Conservation (phyloP, 306 rosid species). For the Geum urbanum region DNA sequence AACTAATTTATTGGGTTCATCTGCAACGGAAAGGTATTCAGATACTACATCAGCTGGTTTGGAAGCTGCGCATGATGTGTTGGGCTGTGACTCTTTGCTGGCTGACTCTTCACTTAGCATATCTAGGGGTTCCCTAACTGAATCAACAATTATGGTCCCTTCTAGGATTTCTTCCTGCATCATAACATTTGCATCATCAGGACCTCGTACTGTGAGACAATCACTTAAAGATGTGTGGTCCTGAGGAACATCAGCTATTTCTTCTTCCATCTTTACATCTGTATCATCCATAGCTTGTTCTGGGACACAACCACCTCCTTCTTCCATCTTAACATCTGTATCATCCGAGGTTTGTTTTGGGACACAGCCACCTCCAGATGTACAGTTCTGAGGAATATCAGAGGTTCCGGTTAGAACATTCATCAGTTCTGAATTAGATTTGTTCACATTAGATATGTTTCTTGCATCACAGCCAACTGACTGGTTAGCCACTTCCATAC, state of each 20-base stretch:
- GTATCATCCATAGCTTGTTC: conserved; percentile 33
- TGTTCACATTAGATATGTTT: conserved; percentile 15
- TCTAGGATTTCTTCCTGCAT: conserved; percentile 50
- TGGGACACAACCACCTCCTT: conserved; percentile 20
- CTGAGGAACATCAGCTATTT: conserved; percentile 27
- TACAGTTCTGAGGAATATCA: conserved; percentile 12
- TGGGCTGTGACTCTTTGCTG: conserved; percentile 23
- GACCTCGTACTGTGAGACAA: conserved; percentile 23
- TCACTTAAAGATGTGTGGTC: conserved; percentile 15
- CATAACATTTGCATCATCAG: conserved; percentile 41
- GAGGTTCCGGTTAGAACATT: conserved; percentile 25
- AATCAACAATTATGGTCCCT: conserved; percentile 35
- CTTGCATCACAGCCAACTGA: conserved; percentile 24
- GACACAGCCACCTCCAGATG: conserved; percentile 20
- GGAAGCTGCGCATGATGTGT: conserved; percentile 31
- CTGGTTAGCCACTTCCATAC: conserved; percentile 43
- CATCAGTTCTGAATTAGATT: conserved; percentile 21
- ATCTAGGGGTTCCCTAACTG: conserved; percentile 21
- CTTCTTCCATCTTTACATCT: conserved; percentile 57
- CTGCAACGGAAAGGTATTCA: conserved; percentile 32
- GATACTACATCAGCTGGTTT: conserved; percentile 37
- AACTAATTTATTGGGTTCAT: conserved; percentile 40
- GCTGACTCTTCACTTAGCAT: conserved; percentile 41
- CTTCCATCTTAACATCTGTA: conserved; percentile 55
- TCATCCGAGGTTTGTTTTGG: conserved; percentile 33